These are phyloP conservation scores for Trichoderma endophyticum DNA, from an alignment of 2,329 filamentous ascomycete genomes.

Conservation along the genomic window DNA sequence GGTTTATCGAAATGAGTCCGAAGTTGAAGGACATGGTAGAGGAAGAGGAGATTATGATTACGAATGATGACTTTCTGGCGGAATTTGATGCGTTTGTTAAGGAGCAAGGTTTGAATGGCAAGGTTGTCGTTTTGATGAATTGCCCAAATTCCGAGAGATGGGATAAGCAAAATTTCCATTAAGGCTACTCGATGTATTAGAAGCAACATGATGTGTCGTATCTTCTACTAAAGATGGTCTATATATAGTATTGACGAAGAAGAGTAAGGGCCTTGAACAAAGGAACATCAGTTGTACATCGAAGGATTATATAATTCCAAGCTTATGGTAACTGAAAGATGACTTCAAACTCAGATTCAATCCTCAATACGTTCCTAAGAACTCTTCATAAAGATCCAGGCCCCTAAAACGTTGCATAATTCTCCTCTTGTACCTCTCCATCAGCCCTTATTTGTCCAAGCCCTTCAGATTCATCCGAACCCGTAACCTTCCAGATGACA, in stretches of 20 bases:
- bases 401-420: neutral
- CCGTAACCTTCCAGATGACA: slow-evolving; percentile 27
- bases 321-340: neutral
- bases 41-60: neutral
- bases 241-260: neutral
- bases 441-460: neutral
- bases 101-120: neutral
- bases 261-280: neutral
- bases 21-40: neutral
- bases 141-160: neutral
- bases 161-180: neutral
- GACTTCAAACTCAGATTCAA: neutral
- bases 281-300: neutral
- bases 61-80: neutral
- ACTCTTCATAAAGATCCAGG: neutral
- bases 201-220: neutral
- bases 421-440: neutral
- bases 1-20: neutral
- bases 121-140: slow-evolving; percentile 1
- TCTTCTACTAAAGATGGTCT: neutral
- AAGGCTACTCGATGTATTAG: neutral
- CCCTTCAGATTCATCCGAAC: neutral
- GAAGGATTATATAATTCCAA: neutral
- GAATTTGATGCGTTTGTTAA: neutral
- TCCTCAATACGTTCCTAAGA: neutral